These are phyloP conservation scores for Paspalum vaginatum DNA, from an alignment of 176 grass and related monocot genomes.

Conservation along the genomic window DNA sequence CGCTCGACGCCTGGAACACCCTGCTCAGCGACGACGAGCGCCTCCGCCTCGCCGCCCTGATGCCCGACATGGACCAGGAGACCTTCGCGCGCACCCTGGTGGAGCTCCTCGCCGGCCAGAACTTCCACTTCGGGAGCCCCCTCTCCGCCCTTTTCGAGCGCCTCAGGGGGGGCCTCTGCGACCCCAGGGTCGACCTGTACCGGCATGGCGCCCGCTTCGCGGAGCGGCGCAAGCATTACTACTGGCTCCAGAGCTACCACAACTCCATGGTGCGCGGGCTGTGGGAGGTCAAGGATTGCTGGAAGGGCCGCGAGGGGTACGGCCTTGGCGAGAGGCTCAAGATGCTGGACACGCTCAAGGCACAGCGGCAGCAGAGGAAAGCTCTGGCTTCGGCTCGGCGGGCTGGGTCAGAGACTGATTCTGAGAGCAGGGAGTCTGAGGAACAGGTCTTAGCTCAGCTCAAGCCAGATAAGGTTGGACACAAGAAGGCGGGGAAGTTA, in stretches of 20 bases:
- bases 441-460: constrained; percentile 30
- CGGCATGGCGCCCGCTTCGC: constrained; percentile 50
- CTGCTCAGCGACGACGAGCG: constrained; percentile 78
- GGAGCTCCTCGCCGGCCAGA: constrained; percentile 71
- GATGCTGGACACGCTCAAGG: constrained; percentile 54
- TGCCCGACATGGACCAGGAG: constrained; percentile 88
- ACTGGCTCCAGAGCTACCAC: constrained; percentile 71
- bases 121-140: constrained; percentile 83
- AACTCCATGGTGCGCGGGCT: constrained; percentile 70
- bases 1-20: constrained; percentile 71
- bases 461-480: constrained; percentile 48
- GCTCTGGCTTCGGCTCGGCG: constrained; percentile 11
- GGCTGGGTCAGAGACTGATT: constrained; percentile 50
- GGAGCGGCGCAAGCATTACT: constrained; percentile 75
- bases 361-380: constrained; percentile 31
- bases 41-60: constrained; percentile 52
- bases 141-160: constrained; percentile 46
- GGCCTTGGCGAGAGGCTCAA: constrained; percentile 64
- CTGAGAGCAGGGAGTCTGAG: constrained; percentile 52
- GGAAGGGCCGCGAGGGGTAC: constrained; percentile 62
- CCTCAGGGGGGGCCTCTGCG: constrained; percentile 78
- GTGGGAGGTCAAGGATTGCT: constrained; percentile 71
- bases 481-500: constrained; percentile 42
- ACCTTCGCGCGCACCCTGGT: constrained; percentile 68
- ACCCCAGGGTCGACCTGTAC: constrained; percentile 76